phyloP scores from a whole-genome alignment of 805 yeast species.

The Priceomyces carsonii region DNA sequence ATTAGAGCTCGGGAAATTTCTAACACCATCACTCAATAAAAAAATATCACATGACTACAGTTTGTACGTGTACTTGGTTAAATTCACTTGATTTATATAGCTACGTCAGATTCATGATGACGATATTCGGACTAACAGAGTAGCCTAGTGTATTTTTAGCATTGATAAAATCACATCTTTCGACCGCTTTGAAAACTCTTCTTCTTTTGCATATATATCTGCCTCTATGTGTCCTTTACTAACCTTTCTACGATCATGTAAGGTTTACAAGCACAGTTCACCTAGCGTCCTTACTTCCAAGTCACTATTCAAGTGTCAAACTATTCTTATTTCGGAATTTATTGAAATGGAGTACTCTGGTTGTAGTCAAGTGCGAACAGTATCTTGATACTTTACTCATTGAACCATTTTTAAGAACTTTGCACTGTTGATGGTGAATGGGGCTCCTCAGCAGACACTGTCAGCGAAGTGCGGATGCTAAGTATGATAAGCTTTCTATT shows the following conservation, averaged over 20 bases:
- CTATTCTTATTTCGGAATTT: constrained; percentile 45
- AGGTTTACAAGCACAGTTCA: constrained; percentile 51
- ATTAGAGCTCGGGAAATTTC: too few relatives aligned
- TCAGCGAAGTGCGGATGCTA: too few relatives aligned
- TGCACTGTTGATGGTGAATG: constrained; percentile 71
- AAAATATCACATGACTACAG: too few relatives aligned
- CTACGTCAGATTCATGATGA: background rate
- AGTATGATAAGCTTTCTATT: too few relatives aligned
- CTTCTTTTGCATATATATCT: constrained; percentile 44
- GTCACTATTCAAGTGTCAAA: constrained; percentile 73
- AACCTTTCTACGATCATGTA: constrained; percentile 54
- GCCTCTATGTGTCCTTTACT: constrained; percentile 59
- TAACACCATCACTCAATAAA: too few relatives aligned
- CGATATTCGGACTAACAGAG: constrained; percentile 6
- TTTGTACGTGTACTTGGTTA: too few relatives aligned
- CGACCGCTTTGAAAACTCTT: constrained; percentile 50
- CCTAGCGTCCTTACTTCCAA: constrained; percentile 58
- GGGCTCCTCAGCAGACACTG: too few relatives aligned
- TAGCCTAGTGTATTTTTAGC: constrained; percentile 36
- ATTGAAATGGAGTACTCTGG: constrained; percentile 56
- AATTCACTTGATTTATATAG: too few relatives aligned
- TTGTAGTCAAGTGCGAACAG: constrained; percentile 65
- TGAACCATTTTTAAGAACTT: constrained; percentile 17
- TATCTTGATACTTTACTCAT: constrained; percentile 17
- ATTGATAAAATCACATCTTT: constrained; percentile 59